phyloP scores from a whole-genome alignment of 1,284 basidiomycete species.

The Leccinum angustisporum region DNA sequence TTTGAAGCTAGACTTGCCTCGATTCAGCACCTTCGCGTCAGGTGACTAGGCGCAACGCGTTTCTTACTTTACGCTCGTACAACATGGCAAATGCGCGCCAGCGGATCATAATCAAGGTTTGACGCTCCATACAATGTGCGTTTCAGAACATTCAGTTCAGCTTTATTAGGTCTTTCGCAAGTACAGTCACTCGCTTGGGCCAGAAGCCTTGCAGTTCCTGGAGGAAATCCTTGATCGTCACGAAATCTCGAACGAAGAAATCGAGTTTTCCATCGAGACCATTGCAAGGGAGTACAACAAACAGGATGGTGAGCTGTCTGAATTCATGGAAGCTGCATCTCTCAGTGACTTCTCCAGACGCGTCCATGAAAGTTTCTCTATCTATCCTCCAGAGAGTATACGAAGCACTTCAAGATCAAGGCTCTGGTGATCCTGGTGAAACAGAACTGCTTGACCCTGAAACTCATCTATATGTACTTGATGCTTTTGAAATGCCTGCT shows the following conservation, averaged over 20 bases:
- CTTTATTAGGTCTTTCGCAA: constrained; percentile 69
- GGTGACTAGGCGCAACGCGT: constrained; percentile 1
- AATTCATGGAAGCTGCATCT: constrained; percentile 12
- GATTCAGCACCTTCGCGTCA: constrained; percentile 15
- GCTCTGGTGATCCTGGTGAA: constrained; percentile 51
- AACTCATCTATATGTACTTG: constrained; percentile 80
- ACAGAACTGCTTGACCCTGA: constrained; percentile 80
- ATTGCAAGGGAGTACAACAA: constrained; percentile 89
- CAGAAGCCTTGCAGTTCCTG: constrained; percentile 67
- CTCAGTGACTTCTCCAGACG: constrained; percentile 47
- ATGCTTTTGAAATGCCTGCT: constrained; percentile 93
- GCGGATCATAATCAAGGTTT: constrained; percentile 64
- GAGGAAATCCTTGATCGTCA: constrained; percentile 68
- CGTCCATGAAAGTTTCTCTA: constrained; percentile 76
- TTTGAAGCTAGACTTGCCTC: constrained; percentile 8
- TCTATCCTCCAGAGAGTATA: constrained; percentile 80
- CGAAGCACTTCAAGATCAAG: constrained; percentile 75
- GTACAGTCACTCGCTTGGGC: constrained; percentile 79
- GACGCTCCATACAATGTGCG: constrained; percentile 1
- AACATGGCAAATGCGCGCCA: constrained; percentile 49
- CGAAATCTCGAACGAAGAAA: constrained; percentile 68
- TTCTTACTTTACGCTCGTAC: background rate
- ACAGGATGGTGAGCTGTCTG: constrained; percentile 70
- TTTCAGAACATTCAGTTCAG: background rate
- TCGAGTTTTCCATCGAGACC: constrained; percentile 78